Evolutionary conservation across 495 filamentous ascomycete genomes (phyloP).

Genomic region (Opeltia flavorubescens): DNA sequence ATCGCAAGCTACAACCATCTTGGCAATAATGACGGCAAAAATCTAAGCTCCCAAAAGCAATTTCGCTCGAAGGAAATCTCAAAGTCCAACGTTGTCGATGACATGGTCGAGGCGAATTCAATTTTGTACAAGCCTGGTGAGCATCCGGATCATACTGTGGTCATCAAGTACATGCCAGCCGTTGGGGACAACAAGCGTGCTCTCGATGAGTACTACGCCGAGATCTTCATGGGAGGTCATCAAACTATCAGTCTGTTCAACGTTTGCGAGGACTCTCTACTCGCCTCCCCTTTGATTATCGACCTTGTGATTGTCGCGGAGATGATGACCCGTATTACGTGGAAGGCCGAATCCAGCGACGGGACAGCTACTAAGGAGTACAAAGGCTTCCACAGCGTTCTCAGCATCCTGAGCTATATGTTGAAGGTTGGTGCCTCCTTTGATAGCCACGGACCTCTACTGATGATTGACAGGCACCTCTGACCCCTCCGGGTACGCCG

Average conservation of each 20-base stretch:
- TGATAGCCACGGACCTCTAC: not conserved
- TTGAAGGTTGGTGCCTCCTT: constrained; percentile 47
- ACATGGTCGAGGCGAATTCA: constrained; percentile 93
- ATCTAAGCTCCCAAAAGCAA: constrained; percentile 90
- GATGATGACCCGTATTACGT: constrained; percentile 96
- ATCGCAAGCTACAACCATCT: constrained; percentile 99
- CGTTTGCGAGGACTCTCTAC: constrained; percentile 94
- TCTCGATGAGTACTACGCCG: constrained; percentile 95
- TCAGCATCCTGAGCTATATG: constrained; percentile 98
- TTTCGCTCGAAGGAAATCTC: constrained; percentile 99
- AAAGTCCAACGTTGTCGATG: constrained; percentile 97
- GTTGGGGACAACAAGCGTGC: constrained; percentile 99
- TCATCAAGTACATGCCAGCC: constrained; percentile 98
- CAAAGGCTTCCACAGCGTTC: constrained; percentile 91
- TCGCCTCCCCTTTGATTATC: constrained; percentile 96
- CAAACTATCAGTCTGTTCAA: constrained; percentile 98
- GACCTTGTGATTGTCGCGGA: constrained; percentile 85
- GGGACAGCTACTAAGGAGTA: constrained; percentile 47
- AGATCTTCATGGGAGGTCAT: constrained; percentile 98
- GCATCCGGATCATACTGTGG: constrained; percentile 79
- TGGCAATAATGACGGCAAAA: constrained; percentile 98
- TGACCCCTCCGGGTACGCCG: constrained; percentile 89
- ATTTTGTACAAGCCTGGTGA: constrained; percentile 81
- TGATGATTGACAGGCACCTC: constrained; percentile 44
- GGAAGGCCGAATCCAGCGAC: constrained; percentile 49